Conservation (phyloP, 805 yeast species). For the Priceomyces melissophilus region DNA sequence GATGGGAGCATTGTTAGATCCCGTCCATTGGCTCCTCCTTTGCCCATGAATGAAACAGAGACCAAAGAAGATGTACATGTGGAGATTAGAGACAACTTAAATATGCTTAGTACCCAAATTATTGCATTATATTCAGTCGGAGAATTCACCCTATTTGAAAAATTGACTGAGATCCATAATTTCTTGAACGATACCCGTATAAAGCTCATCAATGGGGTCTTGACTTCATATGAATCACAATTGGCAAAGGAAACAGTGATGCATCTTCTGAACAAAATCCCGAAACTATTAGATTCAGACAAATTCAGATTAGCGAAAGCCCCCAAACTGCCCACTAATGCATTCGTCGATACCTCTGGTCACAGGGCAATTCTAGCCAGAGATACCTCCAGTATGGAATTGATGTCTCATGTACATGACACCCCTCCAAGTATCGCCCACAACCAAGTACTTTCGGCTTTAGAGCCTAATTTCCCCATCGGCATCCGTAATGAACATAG, state of each 20-base stretch:
- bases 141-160: conserved; percentile 60
- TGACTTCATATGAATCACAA: conserved; percentile 51
- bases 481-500: conserved; percentile 28
- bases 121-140: conserved; percentile 70
- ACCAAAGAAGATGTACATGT: conserved; percentile 33
- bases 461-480: conserved; percentile 69
- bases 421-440: conserved; percentile 60
- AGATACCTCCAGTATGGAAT: conserved; percentile 55
- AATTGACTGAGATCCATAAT: conserved; percentile 50
- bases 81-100: conserved; percentile 57
- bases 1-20: conserved; percentile 11
- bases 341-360: conserved; percentile 51
- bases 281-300: conserved; percentile 53
- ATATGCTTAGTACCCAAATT: conserved; percentile 58
- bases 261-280: conserved; percentile 50
- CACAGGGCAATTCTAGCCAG: conserved; percentile 67
- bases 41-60: conserved; percentile 50
- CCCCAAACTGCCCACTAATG: conserved; percentile 10
- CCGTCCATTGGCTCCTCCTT: conserved; percentile 37
- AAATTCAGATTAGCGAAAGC: conserved; percentile 40
- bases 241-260: conserved; percentile 51
- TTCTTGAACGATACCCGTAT: conserved; percentile 58
- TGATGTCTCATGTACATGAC: conserved; percentile 40
- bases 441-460: conserved; percentile 66
- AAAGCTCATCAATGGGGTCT: conserved; percentile 46